These are phyloP conservation scores for Rhododendron henanense DNA, from an alignment of 148 eudicot genomes.

Conservation along the genomic window DNA sequence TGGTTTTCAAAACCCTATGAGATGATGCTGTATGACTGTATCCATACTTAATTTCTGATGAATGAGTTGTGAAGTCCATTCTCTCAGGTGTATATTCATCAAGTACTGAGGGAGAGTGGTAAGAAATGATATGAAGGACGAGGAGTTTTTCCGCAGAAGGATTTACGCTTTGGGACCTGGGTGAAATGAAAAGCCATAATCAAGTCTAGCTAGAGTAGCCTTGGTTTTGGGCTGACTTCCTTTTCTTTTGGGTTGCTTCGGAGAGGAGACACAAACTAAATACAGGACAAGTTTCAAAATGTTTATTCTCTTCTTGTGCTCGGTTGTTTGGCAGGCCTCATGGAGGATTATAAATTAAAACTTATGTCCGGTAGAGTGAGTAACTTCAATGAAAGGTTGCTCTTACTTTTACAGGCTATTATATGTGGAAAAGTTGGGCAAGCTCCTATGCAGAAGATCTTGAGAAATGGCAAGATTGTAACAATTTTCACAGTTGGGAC, in stretches of 20 bases:
- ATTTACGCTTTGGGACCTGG: background rate
- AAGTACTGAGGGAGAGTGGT: background rate
- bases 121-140: background rate
- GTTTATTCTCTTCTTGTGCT: slow-evolving; percentile 1
- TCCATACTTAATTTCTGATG: background rate
- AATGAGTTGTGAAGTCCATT: background rate
- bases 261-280: background rate
- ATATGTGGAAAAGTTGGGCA: slow-evolving; percentile 93
- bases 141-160: background rate
- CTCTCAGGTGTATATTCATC: background rate
- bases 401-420: slow-evolving; percentile 56
- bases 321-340: background rate
- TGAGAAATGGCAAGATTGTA: slow-evolving; percentile 84
- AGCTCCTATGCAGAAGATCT: slow-evolving; percentile 87
- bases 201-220: background rate
- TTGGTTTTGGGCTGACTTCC: background rate
- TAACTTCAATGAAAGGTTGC: background rate
- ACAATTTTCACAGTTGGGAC: slow-evolving; percentile 93
- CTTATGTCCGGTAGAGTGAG: background rate
- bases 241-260: background rate
- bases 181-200: background rate
- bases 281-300: background rate
- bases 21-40: background rate
- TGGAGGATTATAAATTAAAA: background rate
- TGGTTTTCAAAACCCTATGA: background rate